These are phyloP conservation scores for Retiboletus flavoniger DNA, from an alignment of 1,284 basidiomycete species.

Conservation along the genomic window DNA sequence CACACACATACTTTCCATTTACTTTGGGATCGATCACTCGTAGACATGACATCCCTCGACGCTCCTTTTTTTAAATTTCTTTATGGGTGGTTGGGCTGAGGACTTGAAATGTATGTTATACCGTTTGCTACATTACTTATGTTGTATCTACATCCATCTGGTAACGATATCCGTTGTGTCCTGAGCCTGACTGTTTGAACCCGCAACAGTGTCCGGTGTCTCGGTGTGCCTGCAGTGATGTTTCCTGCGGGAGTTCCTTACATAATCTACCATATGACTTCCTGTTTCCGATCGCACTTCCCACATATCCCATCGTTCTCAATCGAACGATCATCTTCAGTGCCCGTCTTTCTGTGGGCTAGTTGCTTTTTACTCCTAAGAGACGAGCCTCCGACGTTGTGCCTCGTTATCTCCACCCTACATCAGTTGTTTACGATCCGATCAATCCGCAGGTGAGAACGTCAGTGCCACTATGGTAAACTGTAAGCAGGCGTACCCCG, in stretches of 20 bases:
- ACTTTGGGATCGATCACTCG: not conserved
- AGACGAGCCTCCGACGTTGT: not conserved
- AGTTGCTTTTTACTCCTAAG: no score
- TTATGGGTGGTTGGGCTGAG: not conserved
- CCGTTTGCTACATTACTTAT: constrained; percentile 12
- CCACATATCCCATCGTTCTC: not conserved
- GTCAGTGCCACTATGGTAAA: constrained; percentile 24
- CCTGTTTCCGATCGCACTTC: no score
- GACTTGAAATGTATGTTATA: constrained; percentile 12
- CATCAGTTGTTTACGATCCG: not conserved
- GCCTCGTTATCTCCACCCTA: not conserved
- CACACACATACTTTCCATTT: not conserved
- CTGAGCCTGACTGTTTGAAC: not conserved
- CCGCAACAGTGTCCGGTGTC: no score
- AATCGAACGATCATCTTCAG: not conserved
- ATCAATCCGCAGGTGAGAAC: constrained; percentile 1
- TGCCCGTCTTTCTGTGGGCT: not conserved
- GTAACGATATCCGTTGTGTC: not conserved
- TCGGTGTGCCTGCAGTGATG: not conserved
- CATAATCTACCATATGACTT: not conserved
- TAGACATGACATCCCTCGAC: constrained; percentile 5
- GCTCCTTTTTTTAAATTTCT: constrained; percentile 4
- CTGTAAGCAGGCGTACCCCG: constrained; percentile 22
- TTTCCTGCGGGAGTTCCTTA: not conserved
- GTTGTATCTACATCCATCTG: constrained; percentile 6